Evolutionary conservation across 2,329 filamentous ascomycete species (phyloP).

Genomic region (Stemphylium vesicarium): DNA sequence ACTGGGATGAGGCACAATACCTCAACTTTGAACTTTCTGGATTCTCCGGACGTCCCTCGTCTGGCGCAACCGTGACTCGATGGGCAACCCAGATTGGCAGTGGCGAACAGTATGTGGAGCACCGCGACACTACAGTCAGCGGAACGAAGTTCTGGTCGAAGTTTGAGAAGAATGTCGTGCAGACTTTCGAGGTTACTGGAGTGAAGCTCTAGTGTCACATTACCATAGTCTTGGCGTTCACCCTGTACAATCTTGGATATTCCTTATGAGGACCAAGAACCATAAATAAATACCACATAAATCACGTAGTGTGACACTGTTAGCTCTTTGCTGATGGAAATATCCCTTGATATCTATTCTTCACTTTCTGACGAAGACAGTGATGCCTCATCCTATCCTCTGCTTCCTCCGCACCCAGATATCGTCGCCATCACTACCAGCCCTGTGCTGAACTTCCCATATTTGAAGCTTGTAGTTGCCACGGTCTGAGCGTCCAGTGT

Average conservation of each 20-base stretch:
- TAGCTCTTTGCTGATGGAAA: neutral
- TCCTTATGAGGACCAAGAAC: too few relatives aligned
- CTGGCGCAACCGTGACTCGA: slow-evolving; percentile 5
- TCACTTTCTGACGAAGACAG: too few relatives aligned
- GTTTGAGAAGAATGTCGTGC: slow-evolving; percentile 11
- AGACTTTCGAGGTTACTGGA: slow-evolving; percentile 14
- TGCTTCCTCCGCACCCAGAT: slow-evolving; percentile 47
- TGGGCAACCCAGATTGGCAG: slow-evolving; percentile 11
- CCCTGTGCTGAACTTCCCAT: slow-evolving; percentile 67
- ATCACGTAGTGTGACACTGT: neutral
- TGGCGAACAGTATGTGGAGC: slow-evolving; percentile 10
- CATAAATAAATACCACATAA: too few relatives aligned
- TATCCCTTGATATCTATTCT: too few relatives aligned
- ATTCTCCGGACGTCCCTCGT: slow-evolving; percentile 3
- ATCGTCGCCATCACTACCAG: slow-evolving; percentile 12
- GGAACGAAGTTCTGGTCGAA: slow-evolving; percentile 13
- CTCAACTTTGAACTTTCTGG: slow-evolving; percentile 14
- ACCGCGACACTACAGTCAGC: slow-evolving; percentile 5
- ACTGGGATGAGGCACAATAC: slow-evolving; percentile 10
- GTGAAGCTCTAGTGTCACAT: slow-evolving; percentile 1
- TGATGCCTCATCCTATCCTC: slow-evolving; percentile 28
- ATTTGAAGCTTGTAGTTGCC: slow-evolving; percentile 66
- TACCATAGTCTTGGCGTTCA: too few relatives aligned
- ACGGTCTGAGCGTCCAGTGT: slow-evolving; percentile 67
- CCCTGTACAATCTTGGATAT: too few relatives aligned